Percentiles rank a stretch among this genome's conserved stretches.
These are phyloP conservation scores for Pleurotus cornucopiae DNA, from an alignment of 768 basidiomycete genomes.

Conservation along the genomic window DNA sequence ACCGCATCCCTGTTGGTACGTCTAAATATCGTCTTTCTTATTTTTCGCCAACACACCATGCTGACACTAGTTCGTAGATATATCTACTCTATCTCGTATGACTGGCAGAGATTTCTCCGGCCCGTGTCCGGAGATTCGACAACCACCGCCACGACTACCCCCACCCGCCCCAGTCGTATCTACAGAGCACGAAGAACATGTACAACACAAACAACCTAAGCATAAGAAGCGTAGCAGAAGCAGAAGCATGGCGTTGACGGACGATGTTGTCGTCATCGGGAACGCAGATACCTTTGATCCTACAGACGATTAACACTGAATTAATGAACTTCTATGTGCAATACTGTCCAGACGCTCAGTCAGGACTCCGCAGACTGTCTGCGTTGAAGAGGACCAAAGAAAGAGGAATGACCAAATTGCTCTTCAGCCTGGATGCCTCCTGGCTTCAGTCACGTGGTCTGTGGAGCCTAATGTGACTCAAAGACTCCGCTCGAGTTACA, in stretches of 20 bases:
- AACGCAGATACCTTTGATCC: constrained; percentile 14
- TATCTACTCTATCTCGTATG: constrained; percentile 69
- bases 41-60: background rate
- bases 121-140: constrained; percentile 65
- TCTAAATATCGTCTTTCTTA: constrained; percentile 9
- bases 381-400: no score
- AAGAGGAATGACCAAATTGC: no score
- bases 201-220: constrained; percentile 5
- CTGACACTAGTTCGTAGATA: constrained; percentile 41
- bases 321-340: background rate
- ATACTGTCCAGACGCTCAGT: no score
- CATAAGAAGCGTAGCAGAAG: constrained; percentile 21
- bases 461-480: no score
- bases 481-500: no score
- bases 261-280: constrained; percentile 20
- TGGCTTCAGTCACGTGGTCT: no score
- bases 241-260: constrained; percentile 13
- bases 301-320: background rate
- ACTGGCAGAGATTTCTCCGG: constrained; percentile 86
- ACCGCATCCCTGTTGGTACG: constrained; percentile 73
- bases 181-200: constrained; percentile 12
- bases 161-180: constrained; percentile 16
- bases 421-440: no score
- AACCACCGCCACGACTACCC: constrained; percentile 24
- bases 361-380: no score